Evolutionary conservation across 2,329 filamentous ascomycete species (phyloP), one percentile per base, ranked within the genome.

Genomic region (Lanzia echinophila): DNA sequence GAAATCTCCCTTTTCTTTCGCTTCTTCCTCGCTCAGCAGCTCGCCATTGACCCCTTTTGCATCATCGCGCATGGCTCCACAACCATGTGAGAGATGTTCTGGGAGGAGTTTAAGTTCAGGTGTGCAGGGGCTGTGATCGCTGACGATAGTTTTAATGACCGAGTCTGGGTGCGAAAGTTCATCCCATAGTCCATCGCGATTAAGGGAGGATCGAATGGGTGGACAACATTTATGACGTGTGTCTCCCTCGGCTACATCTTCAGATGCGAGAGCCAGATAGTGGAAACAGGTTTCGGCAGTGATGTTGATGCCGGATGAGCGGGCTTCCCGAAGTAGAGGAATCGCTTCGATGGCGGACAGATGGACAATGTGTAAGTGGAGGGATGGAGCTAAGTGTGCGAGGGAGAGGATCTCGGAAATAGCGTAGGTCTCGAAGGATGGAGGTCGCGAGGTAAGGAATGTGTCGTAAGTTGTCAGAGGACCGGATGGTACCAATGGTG

Each of bases 111-210:
- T 99, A 51, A 99, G 79, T 67, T 96, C 85, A 0, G 94, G 92
- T 3, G 94, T 97, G 75, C 94, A 97, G 6, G 94, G 94, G 5
- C 89, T 95, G 75, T 99, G 94, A 68, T 97, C 94, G 0, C 88
- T 95, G 2, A 99, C 94, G 31, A 99, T 81, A 0, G 94, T 97
- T 66, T 84, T 81, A 70, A 99, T 91, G 60, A 95, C 89, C 10
- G 89, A 89, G 64, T 91, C 84, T 0, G 73, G 65, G 62, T 77
- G 75, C 33, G 77, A 74, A 8, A 99, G 75, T 71, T 97, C 94
- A 7, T 81, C 79, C 94, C 94, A 99, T 0, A 99, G 58, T 17
- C 65, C 65, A 31, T 62, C 56, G 62, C 86, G 83, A 65, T 88
- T 88, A 3, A 73, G 68, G 59, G 82, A 77, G 13, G 74, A 77